These are phyloP conservation scores for Thelephora aurantiotincta DNA, from an alignment of 768 basidiomycete species.

Conservation along the genomic window DNA sequence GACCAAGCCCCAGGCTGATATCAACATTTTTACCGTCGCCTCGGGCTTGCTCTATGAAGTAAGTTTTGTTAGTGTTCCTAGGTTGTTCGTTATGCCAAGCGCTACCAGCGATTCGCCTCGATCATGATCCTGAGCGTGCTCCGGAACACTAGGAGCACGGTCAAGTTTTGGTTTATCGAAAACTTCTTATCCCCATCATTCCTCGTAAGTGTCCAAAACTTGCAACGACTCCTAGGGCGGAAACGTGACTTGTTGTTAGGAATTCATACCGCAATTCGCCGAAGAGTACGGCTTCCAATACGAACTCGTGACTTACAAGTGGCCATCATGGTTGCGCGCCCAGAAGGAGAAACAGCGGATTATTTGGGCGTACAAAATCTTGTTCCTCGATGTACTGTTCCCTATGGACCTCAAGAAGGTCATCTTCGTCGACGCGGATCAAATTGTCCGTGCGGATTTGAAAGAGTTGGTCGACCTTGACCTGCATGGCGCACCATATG, in stretches of 20 bases:
- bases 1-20: conserved; percentile 56
- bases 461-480: conserved; percentile 91
- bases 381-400: conserved; percentile 97
- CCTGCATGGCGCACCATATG: conserved; percentile 86
- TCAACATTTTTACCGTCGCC: conserved; percentile 98
- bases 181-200: conserved; percentile 98
- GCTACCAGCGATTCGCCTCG: conserved; percentile 74
- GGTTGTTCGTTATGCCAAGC: conserved; percentile 3
- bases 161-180: conserved; percentile 99
- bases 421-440: conserved; percentile 96
- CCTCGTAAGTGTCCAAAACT: conserved; percentile 37
- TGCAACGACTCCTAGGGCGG: not conserved
- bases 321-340: conserved; percentile 95
- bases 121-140: conserved; percentile 98
- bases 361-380: conserved; percentile 99
- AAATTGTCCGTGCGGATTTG: conserved; percentile 93
- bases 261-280: conserved; percentile 90
- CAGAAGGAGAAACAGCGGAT: conserved; percentile 97
- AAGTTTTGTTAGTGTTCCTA: conserved; percentile 7
- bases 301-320: conserved; percentile 96
- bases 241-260: conserved; percentile 27
- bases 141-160: conserved; percentile 82
- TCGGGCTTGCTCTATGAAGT: conserved; percentile 96
- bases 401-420: conserved; percentile 99
- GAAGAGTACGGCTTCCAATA: conserved; percentile 89